Evolutionary conservation across 1,139 yeast genomes (phyloP).

Genomic region (Ashbya aceris): DNA sequence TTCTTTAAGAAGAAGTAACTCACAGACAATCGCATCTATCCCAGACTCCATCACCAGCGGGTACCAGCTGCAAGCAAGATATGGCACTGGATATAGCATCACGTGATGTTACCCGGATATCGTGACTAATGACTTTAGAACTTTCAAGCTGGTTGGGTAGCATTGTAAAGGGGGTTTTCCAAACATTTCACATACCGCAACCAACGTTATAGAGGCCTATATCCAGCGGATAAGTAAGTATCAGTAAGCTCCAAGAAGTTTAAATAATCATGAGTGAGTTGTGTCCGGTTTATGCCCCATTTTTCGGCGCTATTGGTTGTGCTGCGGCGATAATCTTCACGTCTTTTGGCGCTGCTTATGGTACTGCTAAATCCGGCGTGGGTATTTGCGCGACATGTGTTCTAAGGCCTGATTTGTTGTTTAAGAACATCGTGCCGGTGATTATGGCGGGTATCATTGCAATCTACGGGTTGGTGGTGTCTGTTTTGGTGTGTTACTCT

Average conservation of each 20-base stretch:
- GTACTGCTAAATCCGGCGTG: slow-evolving; percentile 98
- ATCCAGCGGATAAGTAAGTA: no score
- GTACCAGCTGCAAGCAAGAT: no score
- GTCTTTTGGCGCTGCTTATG: slow-evolving; percentile 98
- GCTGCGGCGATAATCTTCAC: slow-evolving; percentile 98
- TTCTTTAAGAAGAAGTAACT: slow-evolving; percentile 18
- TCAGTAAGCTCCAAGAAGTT: no score
- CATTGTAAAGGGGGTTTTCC: no score
- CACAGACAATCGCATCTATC: not conserved
- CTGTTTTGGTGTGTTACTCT: slow-evolving; percentile 87
- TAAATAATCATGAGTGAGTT: slow-evolving; percentile 24
- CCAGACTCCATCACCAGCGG: no score
- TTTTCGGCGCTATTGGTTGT: slow-evolving; percentile 97
- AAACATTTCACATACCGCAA: no score
- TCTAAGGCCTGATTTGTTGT: slow-evolving; percentile 90
- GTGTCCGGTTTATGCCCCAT: slow-evolving; percentile 48
- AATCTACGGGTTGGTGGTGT: slow-evolving; percentile 95
- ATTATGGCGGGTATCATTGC: slow-evolving; percentile 99
- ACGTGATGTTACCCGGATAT: no score
- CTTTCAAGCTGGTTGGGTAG: no score
- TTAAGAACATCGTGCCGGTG: slow-evolving; percentile 87
- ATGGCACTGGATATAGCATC: no score
- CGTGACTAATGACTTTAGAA: no score
- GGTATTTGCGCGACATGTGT: slow-evolving; percentile 99
- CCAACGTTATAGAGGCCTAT: no score